Conservation (phyloP, 2,329 filamentous ascomycete species). For the Fusarium nisikadoi region DNA sequence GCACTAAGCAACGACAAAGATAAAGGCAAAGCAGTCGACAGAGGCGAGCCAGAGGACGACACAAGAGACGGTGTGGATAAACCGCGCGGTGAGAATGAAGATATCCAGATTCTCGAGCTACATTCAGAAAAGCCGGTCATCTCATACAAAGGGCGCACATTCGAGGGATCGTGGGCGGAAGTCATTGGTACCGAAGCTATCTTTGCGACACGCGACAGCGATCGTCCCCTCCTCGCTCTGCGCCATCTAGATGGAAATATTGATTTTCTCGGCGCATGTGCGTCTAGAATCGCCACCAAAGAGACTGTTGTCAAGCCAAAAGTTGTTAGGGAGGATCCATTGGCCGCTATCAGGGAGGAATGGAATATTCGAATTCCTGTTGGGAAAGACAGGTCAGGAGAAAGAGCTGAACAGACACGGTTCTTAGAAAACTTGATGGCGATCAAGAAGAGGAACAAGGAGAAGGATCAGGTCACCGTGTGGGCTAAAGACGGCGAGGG, state of each 20-base stretch:
- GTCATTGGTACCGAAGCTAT: constrained; percentile 87
- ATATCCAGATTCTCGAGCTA: constrained; percentile 85
- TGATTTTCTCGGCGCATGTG: constrained; percentile 77
- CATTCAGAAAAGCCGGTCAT: constrained; percentile 81
- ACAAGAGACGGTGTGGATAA: constrained; percentile 32
- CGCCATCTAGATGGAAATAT: constrained; percentile 67
- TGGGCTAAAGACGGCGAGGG: constrained; percentile 60
- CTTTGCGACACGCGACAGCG: constrained; percentile 65
- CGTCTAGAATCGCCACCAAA: constrained; percentile 74
- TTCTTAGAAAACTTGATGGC: constrained; percentile 75
- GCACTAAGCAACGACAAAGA: constrained; percentile 37
- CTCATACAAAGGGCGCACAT: constrained; percentile 81
- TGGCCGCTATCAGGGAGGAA: constrained; percentile 54
- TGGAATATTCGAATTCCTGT: constrained; percentile 58
- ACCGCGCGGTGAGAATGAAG: constrained; percentile 30
- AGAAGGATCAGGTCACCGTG: constrained; percentile 73
- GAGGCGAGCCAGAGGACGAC: constrained; percentile 15
- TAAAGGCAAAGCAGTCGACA: constrained; percentile 33
- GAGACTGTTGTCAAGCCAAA: constrained; percentile 69
- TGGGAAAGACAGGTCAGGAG: constrained; percentile 59
- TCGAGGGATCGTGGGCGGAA: constrained; percentile 82
- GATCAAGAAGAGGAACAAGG: constrained; percentile 71
- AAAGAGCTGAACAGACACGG: constrained; percentile 59
- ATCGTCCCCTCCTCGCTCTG: constrained; percentile 60
- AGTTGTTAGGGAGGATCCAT: constrained; percentile 47